Conservation (phyloP, 2,329 filamentous ascomycete species). For the Chaetothyriales sp. region DNA sequence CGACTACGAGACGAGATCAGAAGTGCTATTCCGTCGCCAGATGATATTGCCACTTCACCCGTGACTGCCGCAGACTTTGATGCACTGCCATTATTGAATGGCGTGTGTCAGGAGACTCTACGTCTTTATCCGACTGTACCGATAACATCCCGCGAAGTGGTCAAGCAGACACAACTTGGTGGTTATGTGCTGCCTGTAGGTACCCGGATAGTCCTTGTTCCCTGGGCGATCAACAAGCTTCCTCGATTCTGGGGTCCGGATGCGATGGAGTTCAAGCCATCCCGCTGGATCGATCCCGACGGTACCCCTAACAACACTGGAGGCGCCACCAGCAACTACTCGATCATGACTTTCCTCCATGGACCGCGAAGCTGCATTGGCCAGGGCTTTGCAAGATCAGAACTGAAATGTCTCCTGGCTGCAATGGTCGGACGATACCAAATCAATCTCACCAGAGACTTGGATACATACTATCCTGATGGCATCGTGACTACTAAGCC, state of each 20-base stretch:
- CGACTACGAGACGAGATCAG: constrained; percentile 16
- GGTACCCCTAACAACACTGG: constrained; percentile 39
- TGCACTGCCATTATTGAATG: constrained; percentile 35
- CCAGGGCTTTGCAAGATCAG: constrained; percentile 48
- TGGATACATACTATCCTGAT: background rate
- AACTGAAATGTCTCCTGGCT: constrained; percentile 76
- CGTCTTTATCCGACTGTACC: constrained; percentile 24
- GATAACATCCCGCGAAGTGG: constrained; percentile 29
- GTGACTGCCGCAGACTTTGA: constrained; percentile 15
- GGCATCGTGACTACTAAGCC: constrained; percentile 29
- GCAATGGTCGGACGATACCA: constrained; percentile 40
- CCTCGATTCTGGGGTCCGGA: constrained; percentile 23
- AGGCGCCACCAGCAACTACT: constrained; percentile 56
- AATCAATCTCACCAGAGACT: background rate
- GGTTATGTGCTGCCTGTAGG: constrained; percentile 56
- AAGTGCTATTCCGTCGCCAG: constrained; percentile 6
- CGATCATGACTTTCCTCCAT: constrained; percentile 62
- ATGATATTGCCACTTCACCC: constrained; percentile 18
- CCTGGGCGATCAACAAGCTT: constrained; percentile 25
- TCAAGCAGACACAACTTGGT: constrained; percentile 49
- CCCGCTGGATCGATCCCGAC: constrained; percentile 27
- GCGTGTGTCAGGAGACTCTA: constrained; percentile 40
- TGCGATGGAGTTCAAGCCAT: constrained; percentile 22
- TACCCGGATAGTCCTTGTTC: constrained; percentile 51
- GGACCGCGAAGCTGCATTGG: constrained; percentile 30